A percentile compares a stretch with the other conserved stretches of the same genome.
phyloP scores from a whole-genome alignment of 768 basidiomycete genomes.

The Boletus tylopilopsis region DNA sequence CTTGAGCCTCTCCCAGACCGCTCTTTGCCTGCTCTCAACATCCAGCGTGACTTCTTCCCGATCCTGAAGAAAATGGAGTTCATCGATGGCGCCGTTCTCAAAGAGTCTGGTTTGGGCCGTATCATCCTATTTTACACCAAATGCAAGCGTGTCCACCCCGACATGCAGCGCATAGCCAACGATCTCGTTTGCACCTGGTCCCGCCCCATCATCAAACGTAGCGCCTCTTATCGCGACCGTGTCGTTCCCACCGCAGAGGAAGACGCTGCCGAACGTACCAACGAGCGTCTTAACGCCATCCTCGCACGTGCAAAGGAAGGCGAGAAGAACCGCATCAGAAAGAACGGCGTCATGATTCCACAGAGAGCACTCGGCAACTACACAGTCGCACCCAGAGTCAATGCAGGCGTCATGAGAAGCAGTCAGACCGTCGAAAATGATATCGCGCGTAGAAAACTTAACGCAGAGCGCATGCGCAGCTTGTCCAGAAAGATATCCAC shows the following conservation, averaged over 20 bases:
- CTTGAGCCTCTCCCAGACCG: constrained; percentile 92
- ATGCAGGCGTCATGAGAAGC: constrained; percentile 46
- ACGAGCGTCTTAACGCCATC: constrained; percentile 64
- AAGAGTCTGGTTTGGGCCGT: constrained; percentile 86
- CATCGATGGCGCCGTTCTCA: constrained; percentile 86
- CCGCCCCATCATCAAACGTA: constrained; percentile 87
- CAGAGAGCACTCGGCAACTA: constrained; percentile 72
- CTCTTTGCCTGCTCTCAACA: constrained; percentile 92
- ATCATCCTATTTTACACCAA: constrained; percentile 95
- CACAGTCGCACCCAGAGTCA: constrained; percentile 69
- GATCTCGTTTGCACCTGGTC: constrained; percentile 86
- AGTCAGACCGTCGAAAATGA: constrained; percentile 69
- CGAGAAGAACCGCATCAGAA: constrained; percentile 66
- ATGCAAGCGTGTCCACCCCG: constrained; percentile 82
- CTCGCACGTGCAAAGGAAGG: constrained; percentile 61
- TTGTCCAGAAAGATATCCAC: constrained; percentile 50
- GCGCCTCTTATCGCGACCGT: constrained; percentile 75
- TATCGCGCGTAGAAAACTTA: constrained; percentile 67
- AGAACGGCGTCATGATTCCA: constrained; percentile 83
- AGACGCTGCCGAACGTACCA: constrained; percentile 34
- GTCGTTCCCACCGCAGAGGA: constrained; percentile 57
- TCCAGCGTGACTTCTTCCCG: constrained; percentile 88
- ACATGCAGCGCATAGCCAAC: constrained; percentile 77
- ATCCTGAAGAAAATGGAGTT: constrained; percentile 85
- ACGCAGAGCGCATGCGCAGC: constrained; percentile 66